Evolutionary conservation across 176 grass and related monocot genomes (phyloP), one percentile per base, ranked within the genome.

Genomic region (Triticum dicoccoides): DNA sequence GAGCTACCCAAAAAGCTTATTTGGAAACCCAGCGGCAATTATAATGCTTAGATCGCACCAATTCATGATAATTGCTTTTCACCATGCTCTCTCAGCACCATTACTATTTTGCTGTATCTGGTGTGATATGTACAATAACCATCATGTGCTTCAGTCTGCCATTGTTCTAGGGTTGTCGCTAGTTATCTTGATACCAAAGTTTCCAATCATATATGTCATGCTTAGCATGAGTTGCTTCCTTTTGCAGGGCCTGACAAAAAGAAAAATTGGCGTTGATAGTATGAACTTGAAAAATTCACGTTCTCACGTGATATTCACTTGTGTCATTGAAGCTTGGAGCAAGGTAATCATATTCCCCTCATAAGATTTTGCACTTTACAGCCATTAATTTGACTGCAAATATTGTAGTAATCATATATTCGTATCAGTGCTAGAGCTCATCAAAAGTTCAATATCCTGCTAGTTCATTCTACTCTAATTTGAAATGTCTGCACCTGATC

Each of bases 201-300:
- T 81, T 51, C 27, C 4, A 17, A 65, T 47, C 33, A 81, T 76
- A 56, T 7, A 61, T 69, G 3, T 81, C 29, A 29, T 85, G 15
- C 35, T 78, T 58, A 39, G 70, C 54, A 61, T 33, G 35, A 72
- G 25, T 33, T 78, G 37, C n/a, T 73, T 77, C 21, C 54, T 79
- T 88, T 82, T 82, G 44, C 85, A 99, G 97, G 97, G 97, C 35
- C 83, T 99, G 6, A 84, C 97, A 88, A 99, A 99, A 18, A 96
- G 94, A 92, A 99, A 96, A 96, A 82, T 96, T 81, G 97, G 97
- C 58, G 83, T 90, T 3, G 94, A 91, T 32, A 94, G 92, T 76
- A 88, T 91, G 90, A 96, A 99, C 76, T 96, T 93, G 63, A 99
- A 94, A 88, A 96, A 94, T 83, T 99, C 97, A 45, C 92, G 97